Evolutionary conservation across 805 yeast genomes (phyloP).

Genomic region (Yamadazyma philogaea): DNA sequence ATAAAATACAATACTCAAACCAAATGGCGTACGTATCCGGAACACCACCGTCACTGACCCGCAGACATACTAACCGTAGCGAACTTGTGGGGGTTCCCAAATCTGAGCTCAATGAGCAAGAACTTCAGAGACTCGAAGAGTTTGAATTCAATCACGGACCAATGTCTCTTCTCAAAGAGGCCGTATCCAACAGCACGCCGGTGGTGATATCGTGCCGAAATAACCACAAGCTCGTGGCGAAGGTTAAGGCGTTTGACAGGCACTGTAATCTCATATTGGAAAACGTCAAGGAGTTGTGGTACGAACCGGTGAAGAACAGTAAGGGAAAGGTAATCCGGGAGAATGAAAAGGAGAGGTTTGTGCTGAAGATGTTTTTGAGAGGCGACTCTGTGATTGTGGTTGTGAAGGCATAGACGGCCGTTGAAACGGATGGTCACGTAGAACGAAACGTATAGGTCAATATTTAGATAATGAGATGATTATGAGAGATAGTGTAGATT

Average conservation of each 20-base stretch:
- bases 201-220: slow-evolving; percentile 88
- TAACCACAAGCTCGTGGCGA: slow-evolving; percentile 86
- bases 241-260: slow-evolving; percentile 92
- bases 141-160: slow-evolving; percentile 90
- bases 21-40: slow-evolving; percentile 14
- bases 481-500: neutral
- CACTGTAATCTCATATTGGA: slow-evolving; percentile 93
- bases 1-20: too few species aligned
- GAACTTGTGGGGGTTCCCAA: slow-evolving; percentile 72
- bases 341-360: slow-evolving; percentile 64
- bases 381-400: slow-evolving; percentile 94
- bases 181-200: slow-evolving; percentile 70
- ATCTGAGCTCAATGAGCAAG: slow-evolving; percentile 75
- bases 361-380: slow-evolving; percentile 84
- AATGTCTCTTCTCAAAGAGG: slow-evolving; percentile 78
- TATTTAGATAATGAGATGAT: neutral
- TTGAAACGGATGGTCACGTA: too few species aligned
- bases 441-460: neutral
- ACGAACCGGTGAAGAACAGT: slow-evolving; percentile 55
- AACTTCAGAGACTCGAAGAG: slow-evolving; percentile 79
- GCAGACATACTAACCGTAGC: slow-evolving; percentile 39
- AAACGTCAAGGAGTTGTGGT: slow-evolving; percentile 87
- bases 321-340: slow-evolving; percentile 72
- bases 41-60: neutral
- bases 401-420: slow-evolving; percentile 38